Conservation (phyloP, 2,329 filamentous ascomycete genomes). For the Neofusicoccum sp. region DNA sequence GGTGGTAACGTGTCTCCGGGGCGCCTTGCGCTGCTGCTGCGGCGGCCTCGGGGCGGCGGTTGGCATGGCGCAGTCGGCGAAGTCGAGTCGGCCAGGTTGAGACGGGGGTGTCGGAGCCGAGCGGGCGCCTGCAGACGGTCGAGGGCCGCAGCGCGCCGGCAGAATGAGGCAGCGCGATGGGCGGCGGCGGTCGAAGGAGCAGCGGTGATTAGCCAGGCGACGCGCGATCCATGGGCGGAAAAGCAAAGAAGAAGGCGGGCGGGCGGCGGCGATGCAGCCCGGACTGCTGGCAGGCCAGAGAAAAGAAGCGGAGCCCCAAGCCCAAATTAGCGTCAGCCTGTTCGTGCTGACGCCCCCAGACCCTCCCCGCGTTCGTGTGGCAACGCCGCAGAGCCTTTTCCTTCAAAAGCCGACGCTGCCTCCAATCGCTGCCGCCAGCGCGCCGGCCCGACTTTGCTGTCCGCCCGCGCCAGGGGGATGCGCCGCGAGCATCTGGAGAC, state of each 20-base stretch:
- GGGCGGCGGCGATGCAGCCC: background rate
- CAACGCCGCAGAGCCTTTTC: slow-evolving; percentile 16
- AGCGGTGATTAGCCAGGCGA: slow-evolving; percentile 13
- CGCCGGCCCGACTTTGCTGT: slow-evolving; percentile 10
- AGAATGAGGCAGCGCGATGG: background rate
- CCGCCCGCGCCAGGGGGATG: slow-evolving; percentile 1
- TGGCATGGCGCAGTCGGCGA: slow-evolving; percentile 8
- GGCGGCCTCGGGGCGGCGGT: background rate
- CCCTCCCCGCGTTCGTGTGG: slow-evolving; percentile 17
- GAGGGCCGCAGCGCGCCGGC: slow-evolving; percentile 6
- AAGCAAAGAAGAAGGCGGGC: background rate
- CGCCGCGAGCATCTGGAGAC: background rate
- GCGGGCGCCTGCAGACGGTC: background rate
- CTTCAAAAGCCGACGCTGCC: slow-evolving; percentile 11
- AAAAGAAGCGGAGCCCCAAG: slow-evolving; percentile 19
- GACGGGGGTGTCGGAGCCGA: slow-evolving; percentile 15
- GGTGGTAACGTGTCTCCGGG: slow-evolving; percentile 21
- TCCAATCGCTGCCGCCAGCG: slow-evolving; percentile 2
- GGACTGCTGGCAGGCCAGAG: slow-evolving; percentile 10
- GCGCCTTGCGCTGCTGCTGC: slow-evolving; percentile 18
- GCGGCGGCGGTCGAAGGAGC: background rate
- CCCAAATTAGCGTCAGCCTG: slow-evolving; percentile 19
- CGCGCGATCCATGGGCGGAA: slow-evolving; percentile 13
- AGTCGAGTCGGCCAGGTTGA: background rate
- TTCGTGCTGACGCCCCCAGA: slow-evolving; percentile 17